These are phyloP conservation scores for Didymella segeticola DNA, from an alignment of 2,329 filamentous ascomycete species.

Conservation along the genomic window DNA sequence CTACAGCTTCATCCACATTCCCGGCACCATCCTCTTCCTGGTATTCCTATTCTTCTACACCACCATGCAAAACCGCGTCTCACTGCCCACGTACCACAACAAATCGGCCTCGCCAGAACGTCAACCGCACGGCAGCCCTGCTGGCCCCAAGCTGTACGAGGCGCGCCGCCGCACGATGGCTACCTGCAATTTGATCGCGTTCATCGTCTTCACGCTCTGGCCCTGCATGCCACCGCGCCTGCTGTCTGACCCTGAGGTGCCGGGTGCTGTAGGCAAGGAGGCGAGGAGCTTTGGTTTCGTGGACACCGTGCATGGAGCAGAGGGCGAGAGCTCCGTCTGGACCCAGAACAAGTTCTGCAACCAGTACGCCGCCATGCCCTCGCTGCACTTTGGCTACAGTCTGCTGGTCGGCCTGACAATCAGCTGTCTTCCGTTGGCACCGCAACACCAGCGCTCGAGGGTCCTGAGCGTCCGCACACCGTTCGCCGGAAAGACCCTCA, in stretches of 20 bases:
- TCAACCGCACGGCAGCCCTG: constrained; percentile 44
- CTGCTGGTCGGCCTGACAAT: constrained; percentile 75
- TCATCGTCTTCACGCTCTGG: constrained; percentile 65
- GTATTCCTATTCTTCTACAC: constrained; percentile 74
- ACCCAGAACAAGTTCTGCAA: constrained; percentile 77
- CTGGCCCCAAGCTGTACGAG: constrained; percentile 62
- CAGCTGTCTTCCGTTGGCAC: constrained; percentile 67
- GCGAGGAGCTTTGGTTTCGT: constrained; percentile 67
- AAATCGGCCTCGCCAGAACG: constrained; percentile 22
- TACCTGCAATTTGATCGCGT: constrained; percentile 65
- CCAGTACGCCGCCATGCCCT: constrained; percentile 80
- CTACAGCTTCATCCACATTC: constrained; percentile 81
- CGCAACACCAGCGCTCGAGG: constrained; percentile 57
- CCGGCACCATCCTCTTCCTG: constrained; percentile 74
- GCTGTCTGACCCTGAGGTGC: constrained; percentile 60
- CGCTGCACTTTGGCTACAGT: constrained; percentile 77
- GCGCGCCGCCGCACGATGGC: constrained; percentile 64
- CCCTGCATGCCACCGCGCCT: constrained; percentile 67
- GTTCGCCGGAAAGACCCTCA: constrained; percentile 32
- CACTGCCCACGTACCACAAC: constrained; percentile 50
- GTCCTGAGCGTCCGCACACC: constrained; percentile 43
- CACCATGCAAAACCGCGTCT: constrained; percentile 63
- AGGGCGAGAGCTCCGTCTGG: constrained; percentile 72
- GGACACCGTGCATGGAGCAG: constrained; percentile 64
- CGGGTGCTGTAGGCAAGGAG: constrained; percentile 62